Percentiles rank a stretch among this genome's conserved stretches.
Conservation (phyloP, 805 yeast species). For the Yarrowia osloensis region DNA sequence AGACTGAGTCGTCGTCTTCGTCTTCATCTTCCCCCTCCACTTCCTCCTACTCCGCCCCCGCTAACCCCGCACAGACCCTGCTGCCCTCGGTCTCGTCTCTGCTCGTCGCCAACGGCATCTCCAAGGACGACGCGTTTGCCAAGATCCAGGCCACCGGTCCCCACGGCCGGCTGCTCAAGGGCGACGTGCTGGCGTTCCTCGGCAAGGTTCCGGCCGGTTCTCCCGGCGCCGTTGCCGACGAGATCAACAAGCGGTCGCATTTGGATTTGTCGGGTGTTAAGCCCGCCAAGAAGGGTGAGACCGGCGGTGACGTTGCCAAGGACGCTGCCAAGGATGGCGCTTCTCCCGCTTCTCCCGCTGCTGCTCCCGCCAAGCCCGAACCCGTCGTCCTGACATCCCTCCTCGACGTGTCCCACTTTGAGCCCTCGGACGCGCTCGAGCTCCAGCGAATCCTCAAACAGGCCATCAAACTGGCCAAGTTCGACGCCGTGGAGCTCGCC, state of each 20-base stretch:
- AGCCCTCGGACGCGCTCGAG: conserved; percentile 37
- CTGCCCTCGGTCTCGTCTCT: conserved; percentile 78
- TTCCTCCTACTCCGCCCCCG: conserved; percentile 43
- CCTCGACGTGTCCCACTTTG: conserved; percentile 33
- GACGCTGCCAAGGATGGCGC: conserved; percentile 12
- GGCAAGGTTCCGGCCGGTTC: conserved; percentile 68
- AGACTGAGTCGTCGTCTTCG: background rate
- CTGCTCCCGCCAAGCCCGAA: conserved; percentile 27
- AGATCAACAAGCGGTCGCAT: conserved; percentile 57
- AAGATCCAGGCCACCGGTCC: conserved; percentile 87
- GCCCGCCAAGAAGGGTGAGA: conserved; percentile 18
- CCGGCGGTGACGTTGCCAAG: conserved; percentile 31
- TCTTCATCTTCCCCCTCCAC: conserved; percentile 26
- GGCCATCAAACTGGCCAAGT: conserved; percentile 51
- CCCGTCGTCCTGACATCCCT: conserved; percentile 33
- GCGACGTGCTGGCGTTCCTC: conserved; percentile 83
- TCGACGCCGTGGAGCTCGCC: conserved; percentile 38
- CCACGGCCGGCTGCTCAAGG: conserved; percentile 81
- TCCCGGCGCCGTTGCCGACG: conserved; percentile 53
- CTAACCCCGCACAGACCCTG: conserved; percentile 67
- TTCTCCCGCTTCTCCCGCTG: too few relatives aligned
- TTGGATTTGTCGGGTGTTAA: conserved; percentile 72
- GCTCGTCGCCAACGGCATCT: conserved; percentile 61
- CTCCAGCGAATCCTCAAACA: conserved; percentile 45
- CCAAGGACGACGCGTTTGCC: conserved; percentile 66